phyloP scores from a whole-genome alignment of 176 grass and related monocot genomes.

The Rhipidocladum racemiflorum region DNA sequence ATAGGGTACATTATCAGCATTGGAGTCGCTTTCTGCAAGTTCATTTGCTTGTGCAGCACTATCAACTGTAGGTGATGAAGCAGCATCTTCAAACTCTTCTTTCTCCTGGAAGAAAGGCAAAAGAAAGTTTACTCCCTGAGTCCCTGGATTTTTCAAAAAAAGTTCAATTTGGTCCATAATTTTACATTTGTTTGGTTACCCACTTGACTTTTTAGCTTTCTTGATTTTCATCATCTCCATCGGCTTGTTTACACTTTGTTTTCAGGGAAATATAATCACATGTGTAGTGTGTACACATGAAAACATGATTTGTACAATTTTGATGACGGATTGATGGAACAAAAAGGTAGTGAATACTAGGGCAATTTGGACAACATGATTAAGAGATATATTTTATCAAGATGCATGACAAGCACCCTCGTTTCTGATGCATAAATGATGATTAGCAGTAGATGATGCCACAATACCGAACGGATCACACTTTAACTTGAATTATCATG shows the following conservation, averaged over 20 bases:
- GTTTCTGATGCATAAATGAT: neutral
- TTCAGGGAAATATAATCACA: neutral
- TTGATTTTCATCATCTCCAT: neutral
- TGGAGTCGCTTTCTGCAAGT: constrained; percentile 33
- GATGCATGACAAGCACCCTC: neutral
- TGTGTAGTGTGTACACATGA: neutral
- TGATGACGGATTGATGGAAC: neutral
- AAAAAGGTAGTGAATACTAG: neutral
- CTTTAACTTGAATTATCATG: neutral
- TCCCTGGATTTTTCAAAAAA: neutral
- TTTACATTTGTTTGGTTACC: neutral
- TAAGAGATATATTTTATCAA: neutral
- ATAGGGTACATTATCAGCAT: constrained; percentile 48
- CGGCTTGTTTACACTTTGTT: neutral
- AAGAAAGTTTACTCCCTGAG: neutral
- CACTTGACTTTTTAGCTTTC: neutral
- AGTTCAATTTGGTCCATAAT: neutral
- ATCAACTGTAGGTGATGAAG: constrained; percentile 28
- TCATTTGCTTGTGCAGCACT: constrained; percentile 45
- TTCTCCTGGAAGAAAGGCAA: constrained; percentile 52
- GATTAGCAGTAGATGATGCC: neutral
- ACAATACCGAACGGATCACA: neutral
- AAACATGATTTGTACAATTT: neutral
- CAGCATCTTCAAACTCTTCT: constrained; percentile 1
- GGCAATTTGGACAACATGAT: neutral